Percentiles rank a stretch among this genome's conserved stretches.
phyloP scores from a whole-genome alignment of 2,329 filamentous ascomycete species.

The Cordyceps javanica region DNA sequence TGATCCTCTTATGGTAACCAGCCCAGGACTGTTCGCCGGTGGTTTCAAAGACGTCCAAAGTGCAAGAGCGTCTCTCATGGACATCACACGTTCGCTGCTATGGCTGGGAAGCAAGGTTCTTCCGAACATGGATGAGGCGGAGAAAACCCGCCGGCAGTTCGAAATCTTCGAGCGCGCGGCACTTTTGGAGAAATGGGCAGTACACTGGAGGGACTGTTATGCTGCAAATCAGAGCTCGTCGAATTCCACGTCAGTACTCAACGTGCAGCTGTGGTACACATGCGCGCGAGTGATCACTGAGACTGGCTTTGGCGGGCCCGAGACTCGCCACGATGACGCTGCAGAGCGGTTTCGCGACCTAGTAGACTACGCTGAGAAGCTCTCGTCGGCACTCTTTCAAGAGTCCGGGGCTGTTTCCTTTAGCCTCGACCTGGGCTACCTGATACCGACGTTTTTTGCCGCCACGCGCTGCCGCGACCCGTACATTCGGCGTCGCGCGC shows the following conservation, averaged over 20 bases:
- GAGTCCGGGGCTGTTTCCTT: not conserved
- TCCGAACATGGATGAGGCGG: not conserved
- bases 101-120: not conserved
- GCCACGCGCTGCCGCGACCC: slow-evolving; percentile 6
- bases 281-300: not conserved
- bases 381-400: not conserved
- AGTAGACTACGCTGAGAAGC: not conserved
- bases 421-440: slow-evolving; percentile 9
- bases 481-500: not conserved
- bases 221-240: not conserved
- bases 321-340: not conserved
- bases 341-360: not conserved
- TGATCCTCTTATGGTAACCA: not conserved
- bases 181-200: not conserved
- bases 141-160: not conserved
- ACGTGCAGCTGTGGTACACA: slow-evolving; percentile 1
- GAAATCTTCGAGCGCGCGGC: not conserved
- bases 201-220: not conserved
- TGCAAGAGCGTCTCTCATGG: not conserved
- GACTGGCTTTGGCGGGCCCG: not conserved
- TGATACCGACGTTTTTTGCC: not conserved
- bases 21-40: no score
- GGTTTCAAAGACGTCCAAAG: not conserved
- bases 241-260: not conserved
- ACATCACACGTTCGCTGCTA: not conserved